Percentiles rank a stretch among this genome's conserved stretches.
Conservation (phyloP, 2,329 filamentous ascomycete species). For the Aureobasidium sp. region DNA sequence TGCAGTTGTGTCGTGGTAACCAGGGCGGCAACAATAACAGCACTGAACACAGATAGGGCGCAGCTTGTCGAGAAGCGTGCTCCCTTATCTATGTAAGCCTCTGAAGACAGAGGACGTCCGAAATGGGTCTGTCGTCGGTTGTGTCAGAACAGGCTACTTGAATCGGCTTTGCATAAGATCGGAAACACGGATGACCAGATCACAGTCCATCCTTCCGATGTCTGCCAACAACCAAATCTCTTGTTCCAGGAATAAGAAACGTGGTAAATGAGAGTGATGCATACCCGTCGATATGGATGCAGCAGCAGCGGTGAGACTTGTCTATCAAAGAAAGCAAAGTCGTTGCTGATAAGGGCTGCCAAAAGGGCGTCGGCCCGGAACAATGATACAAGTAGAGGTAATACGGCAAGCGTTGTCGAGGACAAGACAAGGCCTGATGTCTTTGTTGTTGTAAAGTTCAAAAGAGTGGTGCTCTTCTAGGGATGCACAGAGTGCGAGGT, state of each 20-base stretch:
- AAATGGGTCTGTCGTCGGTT: not conserved
- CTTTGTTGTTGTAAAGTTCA: not conserved
- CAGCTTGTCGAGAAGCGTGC: not conserved
- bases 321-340: conserved; percentile 8
- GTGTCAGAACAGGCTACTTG: conserved; percentile 10
- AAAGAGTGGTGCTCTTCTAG: not conserved
- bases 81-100: conserved; percentile 6
- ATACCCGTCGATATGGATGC: conserved; percentile 9
- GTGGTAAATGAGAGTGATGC: not conserved
- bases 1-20: not conserved
- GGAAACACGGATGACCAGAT: conserved; percentile 7
- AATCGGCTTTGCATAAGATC: conserved; percentile 2
- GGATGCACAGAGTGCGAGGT: no score
- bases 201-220: not conserved
- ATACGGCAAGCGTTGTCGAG: not conserved
- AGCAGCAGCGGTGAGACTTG: conserved; percentile 7
- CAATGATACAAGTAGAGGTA: not conserved
- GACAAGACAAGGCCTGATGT: not conserved
- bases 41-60: conserved; percentile 10
- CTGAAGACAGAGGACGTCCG: not conserved
- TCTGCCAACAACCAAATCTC: not conserved
- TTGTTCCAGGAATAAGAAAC: not conserved
- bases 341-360: conserved; percentile 8
- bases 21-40: conserved; percentile 5
- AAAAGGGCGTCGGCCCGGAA: conserved; percentile 1